These are phyloP conservation scores for Bacidia gigantensis DNA, from an alignment of 495 filamentous ascomycete genomes.

Conservation along the genomic window DNA sequence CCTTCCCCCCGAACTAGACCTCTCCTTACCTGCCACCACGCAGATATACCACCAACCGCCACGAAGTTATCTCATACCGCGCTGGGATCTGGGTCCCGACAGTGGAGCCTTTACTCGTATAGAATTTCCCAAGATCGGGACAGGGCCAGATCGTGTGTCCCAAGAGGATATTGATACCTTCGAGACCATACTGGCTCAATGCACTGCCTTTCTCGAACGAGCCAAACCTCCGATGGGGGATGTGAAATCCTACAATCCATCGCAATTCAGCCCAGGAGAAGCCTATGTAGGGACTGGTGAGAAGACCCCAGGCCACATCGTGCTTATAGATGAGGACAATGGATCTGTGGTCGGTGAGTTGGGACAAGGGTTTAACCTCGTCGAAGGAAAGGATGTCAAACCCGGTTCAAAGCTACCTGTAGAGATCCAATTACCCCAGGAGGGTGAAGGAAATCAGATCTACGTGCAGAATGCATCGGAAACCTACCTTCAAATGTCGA, in stretches of 20 bases:
- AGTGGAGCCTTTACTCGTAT: conserved; percentile 81
- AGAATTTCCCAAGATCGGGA: conserved; percentile 66
- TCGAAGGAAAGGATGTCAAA: conserved; percentile 58
- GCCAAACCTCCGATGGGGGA: conserved; percentile 42
- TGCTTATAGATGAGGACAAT: conserved; percentile 91
- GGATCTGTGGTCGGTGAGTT: conserved; percentile 90
- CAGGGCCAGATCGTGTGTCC: conserved; percentile 44
- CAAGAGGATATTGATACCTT: conserved; percentile 95
- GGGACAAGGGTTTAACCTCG: conserved; percentile 62
- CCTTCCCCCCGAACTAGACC: conserved; percentile 83
- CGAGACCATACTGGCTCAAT: conserved; percentile 90
- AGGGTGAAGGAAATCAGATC: conserved; percentile 56
- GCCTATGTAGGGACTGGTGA: conserved; percentile 46
- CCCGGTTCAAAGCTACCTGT: conserved; percentile 87
- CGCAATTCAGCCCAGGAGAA: conserved; percentile 63
- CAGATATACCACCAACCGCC: conserved; percentile 92
- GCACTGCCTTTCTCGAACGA: conserved; percentile 81
- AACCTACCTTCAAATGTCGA: conserved; percentile 66
- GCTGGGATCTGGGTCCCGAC: conserved; percentile 81
- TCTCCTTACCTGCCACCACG: conserved; percentile 79
- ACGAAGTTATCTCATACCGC: conserved; percentile 75
- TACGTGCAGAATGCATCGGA: conserved; percentile 60
- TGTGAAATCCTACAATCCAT: conserved; percentile 58
- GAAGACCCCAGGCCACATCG: conserved; percentile 55
- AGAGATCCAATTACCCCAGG: conserved; percentile 68